Evolutionary conservation across 805 yeast species (phyloP).

Genomic region (Saccharomycopsis malanga): DNA sequence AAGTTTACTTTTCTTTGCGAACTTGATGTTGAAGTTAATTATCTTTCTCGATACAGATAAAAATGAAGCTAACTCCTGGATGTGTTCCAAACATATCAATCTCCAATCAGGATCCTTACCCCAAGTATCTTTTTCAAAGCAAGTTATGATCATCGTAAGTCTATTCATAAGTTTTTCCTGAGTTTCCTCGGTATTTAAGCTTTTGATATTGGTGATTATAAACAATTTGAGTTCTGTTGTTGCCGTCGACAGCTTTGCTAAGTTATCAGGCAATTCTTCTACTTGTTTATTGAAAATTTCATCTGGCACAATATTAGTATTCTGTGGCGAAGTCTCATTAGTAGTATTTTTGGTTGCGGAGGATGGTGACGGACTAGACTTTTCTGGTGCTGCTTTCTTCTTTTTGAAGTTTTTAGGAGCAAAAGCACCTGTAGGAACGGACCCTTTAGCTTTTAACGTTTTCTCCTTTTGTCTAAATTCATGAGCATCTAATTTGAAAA

Average conservation of each 20-base stretch:
- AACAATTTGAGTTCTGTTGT: conserved; percentile 14
- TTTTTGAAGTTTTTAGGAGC: conserved; percentile 16
- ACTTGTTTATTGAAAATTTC: conserved; percentile 7
- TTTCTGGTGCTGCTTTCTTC: neutral
- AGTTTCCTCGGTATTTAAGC: conserved; percentile 1
- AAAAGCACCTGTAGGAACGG: conserved; percentile 18
- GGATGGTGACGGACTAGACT: neutral
- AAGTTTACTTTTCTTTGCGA: conserved; percentile 15
- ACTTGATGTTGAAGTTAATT: conserved; percentile 17
- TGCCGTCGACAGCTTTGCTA: conserved; percentile 9
- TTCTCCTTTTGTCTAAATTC: too few relatives aligned
- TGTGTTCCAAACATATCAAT: conserved; percentile 17
- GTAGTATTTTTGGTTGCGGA: neutral
- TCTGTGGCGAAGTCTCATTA: neutral
- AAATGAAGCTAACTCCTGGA: conserved; percentile 2
- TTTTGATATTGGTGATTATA: conserved; percentile 11
- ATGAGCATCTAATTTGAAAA: too few relatives aligned
- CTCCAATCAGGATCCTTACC: conserved; percentile 20
- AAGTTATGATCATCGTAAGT: conserved; percentile 11
- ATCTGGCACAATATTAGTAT: conserved; percentile 1
- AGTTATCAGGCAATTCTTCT: conserved; percentile 4
- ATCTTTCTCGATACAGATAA: conserved; percentile 4
- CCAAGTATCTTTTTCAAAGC: conserved; percentile 19
- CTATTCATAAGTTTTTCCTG: conserved; percentile 18
- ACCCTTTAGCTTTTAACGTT: conserved; percentile 8